A percentile compares a stretch with the other conserved stretches of the same genome.
Evolutionary conservation across 2,329 filamentous ascomycete genomes (phyloP).

Genomic region (Fusarium circinatum): DNA sequence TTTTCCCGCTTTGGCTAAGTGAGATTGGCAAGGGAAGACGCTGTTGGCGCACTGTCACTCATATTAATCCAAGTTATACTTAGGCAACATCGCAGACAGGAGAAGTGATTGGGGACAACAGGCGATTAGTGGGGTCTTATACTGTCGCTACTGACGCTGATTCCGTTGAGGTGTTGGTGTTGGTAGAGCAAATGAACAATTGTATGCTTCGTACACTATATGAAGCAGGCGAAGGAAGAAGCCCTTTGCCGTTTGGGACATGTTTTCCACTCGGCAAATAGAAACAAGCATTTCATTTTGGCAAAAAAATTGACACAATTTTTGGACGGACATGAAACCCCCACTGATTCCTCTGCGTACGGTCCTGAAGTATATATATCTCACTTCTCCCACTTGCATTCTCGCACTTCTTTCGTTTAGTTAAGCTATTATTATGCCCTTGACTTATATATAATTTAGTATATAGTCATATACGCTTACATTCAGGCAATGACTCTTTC

Average conservation of each 20-base stretch:
- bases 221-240: background rate
- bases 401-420: background rate
- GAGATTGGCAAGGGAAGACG: background rate
- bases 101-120: background rate
- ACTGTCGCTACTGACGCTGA: background rate
- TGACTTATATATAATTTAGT: too few species aligned
- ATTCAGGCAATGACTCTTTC: accelerated
- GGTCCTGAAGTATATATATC: background rate
- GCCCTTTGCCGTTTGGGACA: background rate
- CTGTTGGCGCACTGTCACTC: background rate
- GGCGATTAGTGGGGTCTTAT: too few species aligned
- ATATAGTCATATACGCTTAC: accelerated
- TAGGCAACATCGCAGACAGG: accelerated
- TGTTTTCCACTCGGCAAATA: accelerated
- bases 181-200: background rate
- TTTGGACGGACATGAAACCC: background rate
- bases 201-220: background rate
- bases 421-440: background rate
- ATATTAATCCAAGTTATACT: too few species aligned
- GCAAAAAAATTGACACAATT: accelerated
- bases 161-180: background rate
- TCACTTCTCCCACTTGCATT: background rate
- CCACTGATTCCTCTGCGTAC: background rate
- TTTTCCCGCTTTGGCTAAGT: background rate
- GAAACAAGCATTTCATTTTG: too few species aligned